Evolutionary conservation across 148 eudicot species (phyloP), one percentile per base, ranked within the genome.

Genomic region (Cornus controversa): DNA sequence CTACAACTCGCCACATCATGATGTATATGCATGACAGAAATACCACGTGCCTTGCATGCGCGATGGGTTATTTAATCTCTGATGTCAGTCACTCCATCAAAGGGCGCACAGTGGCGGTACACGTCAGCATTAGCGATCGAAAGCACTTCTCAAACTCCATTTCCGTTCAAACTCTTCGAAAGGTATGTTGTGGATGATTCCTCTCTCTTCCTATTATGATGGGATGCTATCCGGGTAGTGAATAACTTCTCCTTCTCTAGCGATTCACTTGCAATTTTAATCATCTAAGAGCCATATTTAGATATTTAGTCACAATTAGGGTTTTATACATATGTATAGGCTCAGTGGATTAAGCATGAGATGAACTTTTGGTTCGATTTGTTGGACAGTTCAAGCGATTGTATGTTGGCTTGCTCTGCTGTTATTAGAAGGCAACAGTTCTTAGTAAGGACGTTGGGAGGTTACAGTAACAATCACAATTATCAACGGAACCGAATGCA

Each of bases 361-460:
- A 50, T 50, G 57, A 50, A 11, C 20, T 11, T 7, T 60, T 60
- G 64, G 7, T 22, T 60, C 25, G 20, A 60, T 18, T 60, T 60
- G 4, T 60, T 60, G 64, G 25, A 60, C 64, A 24, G 18, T n/a
- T 66, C 78, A 14, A 74, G 54, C 63, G 54, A 66, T 71, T 66
- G 73, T 16, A 84, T 85, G 83, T 78, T 81, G 72, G 82, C 80
- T 69, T 81, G 74, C 23, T 83, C 89, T 69, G 75, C 90, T 62
- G 77, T 88, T 64, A 71, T 81, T 45, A 95, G 96, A 75, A 89
- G 94, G 80, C 92, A 87, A 69, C 77, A 83, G 58, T 87, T 90
- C 80, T 84, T 95, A 75, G 40, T 89, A 78, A 90, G 94, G 86
- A 79, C 86, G 66, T 81, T 95, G 71, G 86, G 83, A 67, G 81